Base-by-base conservation (phyloP, 2,329 filamentous ascomycete species). In the Phyllosticta citriasiana region DNA sequence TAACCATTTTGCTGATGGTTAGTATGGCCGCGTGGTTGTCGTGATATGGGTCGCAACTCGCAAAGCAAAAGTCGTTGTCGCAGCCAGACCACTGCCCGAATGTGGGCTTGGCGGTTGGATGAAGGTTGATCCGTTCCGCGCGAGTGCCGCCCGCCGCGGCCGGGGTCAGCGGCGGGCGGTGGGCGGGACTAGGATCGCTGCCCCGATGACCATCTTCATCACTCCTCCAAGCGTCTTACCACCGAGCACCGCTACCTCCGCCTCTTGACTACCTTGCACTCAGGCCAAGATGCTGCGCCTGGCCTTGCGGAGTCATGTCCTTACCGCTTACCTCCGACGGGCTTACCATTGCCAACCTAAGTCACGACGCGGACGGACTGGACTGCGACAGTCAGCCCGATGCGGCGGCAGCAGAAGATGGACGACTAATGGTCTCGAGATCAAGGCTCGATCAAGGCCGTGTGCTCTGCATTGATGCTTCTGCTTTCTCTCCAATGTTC, bases 1-100 rank as follows among this genome's bases (percentile, higher is more conserved):
- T 76, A 67, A 77, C 77, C 78, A 80, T 80, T 66, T 78, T 63
- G 60, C 60, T 63, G 71, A 66, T 69, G 70, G 70, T 70, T 64
- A 59, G 67, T 71, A 47, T 47, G 40, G 40, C 40, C 14, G 40
- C 40, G 14, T n/a, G 24, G 55, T 57, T 35, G 55, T 57, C 22
- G 55, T n/a, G 27, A 25, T 55, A 47, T 47, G 40, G 40, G 40
- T 47, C 40, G 40, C 40, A n/a, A 14, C n/a, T 30, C 27, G 27
- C 40, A 47, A 14, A 47, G 40, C 40, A 47, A 47, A 47, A 47
- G 40, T n/a, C 40, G 40, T n/a, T 22, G 47, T 51, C 47, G 52
- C 10, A 25, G 22, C 16, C 52, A 19, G 26, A 9, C 22, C 19
- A 53, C 52, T 47, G 40, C 53, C 47, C 33, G 51, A 57, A 51